These are phyloP conservation scores for Scheffersomyces stambukii DNA, from an alignment of 1,139 yeast species.

Conservation along the genomic window DNA sequence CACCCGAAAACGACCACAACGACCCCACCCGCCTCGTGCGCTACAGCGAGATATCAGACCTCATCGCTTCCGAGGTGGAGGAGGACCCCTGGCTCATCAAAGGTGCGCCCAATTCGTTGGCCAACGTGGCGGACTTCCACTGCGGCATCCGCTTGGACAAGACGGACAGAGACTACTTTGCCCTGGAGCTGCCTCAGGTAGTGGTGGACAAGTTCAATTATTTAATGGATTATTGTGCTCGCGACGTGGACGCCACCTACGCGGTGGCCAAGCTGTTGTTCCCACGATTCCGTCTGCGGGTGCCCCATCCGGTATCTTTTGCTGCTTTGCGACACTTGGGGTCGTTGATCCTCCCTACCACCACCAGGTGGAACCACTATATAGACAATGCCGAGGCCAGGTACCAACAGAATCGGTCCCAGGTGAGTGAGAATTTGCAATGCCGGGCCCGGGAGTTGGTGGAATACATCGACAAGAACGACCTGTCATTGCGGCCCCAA, in stretches of 20 bases:
- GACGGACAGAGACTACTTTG: conserved; percentile 59
- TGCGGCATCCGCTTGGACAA: conserved; percentile 72
- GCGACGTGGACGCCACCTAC: conserved; percentile 76
- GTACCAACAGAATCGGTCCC: conserved; percentile 55
- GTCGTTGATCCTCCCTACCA: conserved; percentile 77
- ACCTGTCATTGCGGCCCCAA: conserved; percentile 23
- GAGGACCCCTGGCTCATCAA: conserved; percentile 76
- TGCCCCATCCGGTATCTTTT: conserved; percentile 95
- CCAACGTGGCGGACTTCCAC: conserved; percentile 77
- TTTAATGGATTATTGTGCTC: conserved; percentile 78
- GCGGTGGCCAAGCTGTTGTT: conserved; percentile 63
- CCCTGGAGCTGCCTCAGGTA: conserved; percentile 48
- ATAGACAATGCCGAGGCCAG: conserved; percentile 62
- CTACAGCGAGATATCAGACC: background rate
- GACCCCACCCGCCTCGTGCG: background rate
- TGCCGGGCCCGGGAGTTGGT: conserved; percentile 61
- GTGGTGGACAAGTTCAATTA: conserved; percentile 55
- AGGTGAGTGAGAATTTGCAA: conserved; percentile 57
- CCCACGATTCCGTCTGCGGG: conserved; percentile 61
- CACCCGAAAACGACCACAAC: conserved; percentile 17
- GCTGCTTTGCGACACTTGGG: conserved; percentile 80
- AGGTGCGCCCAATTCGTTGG: conserved; percentile 77
- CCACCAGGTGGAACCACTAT: conserved; percentile 69
- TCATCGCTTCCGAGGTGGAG: conserved; percentile 20
- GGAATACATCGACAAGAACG: conserved; percentile 22